Conservation (phyloP, 192 early-diverging fungal genomes). For the Thamnidium elegans region DNA sequence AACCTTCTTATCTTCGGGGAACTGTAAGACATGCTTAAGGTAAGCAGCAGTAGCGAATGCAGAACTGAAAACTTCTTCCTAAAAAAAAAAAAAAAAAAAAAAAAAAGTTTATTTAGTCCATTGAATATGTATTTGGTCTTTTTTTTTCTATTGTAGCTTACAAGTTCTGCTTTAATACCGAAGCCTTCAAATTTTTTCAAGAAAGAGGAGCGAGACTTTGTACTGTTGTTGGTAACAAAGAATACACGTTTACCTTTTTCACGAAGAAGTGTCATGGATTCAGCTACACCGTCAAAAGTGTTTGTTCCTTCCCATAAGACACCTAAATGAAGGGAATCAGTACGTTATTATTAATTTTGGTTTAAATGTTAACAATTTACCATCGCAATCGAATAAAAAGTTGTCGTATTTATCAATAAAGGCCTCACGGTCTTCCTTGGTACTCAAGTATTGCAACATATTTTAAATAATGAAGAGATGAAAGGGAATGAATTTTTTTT, state of each 20-base stretch:
- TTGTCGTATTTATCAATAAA: slow-evolving; percentile 86
- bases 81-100: background rate
- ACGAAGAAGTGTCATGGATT: slow-evolving; percentile 74
- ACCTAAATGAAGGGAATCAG: slow-evolving; percentile 43
- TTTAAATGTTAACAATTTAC: slow-evolving; percentile 38
- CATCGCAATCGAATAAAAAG: slow-evolving; percentile 97
- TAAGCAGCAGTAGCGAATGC: slow-evolving; percentile 93
- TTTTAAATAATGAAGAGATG: background rate
- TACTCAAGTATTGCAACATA: slow-evolving; percentile 9
- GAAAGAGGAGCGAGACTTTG: slow-evolving; percentile 80
- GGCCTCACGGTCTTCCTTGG: slow-evolving; percentile 42
- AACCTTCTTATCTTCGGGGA: slow-evolving; percentile 85
- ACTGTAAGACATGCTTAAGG: slow-evolving; percentile 75
- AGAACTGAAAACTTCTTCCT: slow-evolving; percentile 93
- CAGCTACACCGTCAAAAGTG: slow-evolving; percentile 62
- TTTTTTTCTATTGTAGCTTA: slow-evolving; percentile 31
- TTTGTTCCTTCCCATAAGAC: slow-evolving; percentile 88
- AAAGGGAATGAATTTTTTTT: background rate
- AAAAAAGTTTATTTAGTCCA: background rate
- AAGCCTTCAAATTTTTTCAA: slow-evolving; percentile 79
- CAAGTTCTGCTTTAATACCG: slow-evolving; percentile 72
- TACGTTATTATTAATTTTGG: background rate
- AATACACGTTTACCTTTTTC: slow-evolving; percentile 68
- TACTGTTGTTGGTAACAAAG: slow-evolving; percentile 98
- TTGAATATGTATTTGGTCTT: background rate